Evolutionary conservation across 202 grass and related monocot genomes (phyloP).

Genomic region (Setaria viridis): DNA sequence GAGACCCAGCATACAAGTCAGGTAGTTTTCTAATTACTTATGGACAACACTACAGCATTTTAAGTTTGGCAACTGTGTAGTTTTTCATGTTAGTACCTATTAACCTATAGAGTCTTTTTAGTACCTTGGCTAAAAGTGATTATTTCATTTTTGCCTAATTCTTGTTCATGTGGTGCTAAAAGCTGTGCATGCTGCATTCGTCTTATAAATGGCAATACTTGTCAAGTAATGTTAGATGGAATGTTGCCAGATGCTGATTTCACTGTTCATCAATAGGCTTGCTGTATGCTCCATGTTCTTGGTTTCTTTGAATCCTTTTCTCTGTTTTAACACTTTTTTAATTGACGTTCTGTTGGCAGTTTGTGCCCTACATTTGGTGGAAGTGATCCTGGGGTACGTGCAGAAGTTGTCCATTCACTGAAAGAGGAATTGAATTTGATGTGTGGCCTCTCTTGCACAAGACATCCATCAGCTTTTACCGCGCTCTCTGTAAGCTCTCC

Average conservation of each 20-base stretch:
- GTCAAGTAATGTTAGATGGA: neutral
- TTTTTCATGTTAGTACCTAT: neutral
- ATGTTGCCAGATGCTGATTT: neutral
- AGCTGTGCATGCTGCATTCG: neutral
- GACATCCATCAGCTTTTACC: constrained; percentile 74
- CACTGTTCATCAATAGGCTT: neutral
- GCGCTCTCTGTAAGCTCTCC: constrained; percentile 78
- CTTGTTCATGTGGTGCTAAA: constrained; percentile 12
- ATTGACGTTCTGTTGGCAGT: constrained; percentile 37
- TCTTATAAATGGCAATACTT: neutral
- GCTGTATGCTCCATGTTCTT: neutral
- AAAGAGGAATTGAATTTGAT: constrained; percentile 86
- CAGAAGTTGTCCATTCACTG: constrained; percentile 79
- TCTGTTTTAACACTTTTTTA: constrained; percentile 18
- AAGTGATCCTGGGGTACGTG: constrained; percentile 76
- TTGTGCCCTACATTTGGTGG: constrained; percentile 88
- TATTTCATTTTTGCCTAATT: neutral
- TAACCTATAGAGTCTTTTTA: neutral
- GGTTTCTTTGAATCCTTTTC: constrained; percentile 27
- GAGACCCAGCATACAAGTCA: constrained; percentile 86
- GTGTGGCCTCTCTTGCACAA: constrained; percentile 75
- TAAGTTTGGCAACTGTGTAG: neutral
- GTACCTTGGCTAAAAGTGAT: neutral
- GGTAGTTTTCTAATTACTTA: constrained; percentile 62
- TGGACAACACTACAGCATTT: neutral